Conservation (phyloP, 164 flowering plant species). For the Chimonanthus salicifolius region DNA sequence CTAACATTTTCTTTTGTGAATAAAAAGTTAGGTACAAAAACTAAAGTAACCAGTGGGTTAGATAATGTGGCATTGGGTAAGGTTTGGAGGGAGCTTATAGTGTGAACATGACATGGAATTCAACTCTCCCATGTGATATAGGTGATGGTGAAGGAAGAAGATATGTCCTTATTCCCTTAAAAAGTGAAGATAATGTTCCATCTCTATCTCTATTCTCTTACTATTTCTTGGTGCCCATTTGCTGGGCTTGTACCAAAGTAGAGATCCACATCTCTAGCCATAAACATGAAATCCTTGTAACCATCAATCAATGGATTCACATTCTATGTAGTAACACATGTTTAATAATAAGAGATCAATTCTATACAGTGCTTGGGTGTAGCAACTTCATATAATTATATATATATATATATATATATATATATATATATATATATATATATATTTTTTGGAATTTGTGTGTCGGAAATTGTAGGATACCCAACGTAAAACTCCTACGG, state of each 20-base stretch:
- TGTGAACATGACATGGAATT: slow-evolving; percentile 3
- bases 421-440: too few relatives aligned
- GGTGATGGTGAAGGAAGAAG: background rate
- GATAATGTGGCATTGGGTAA: too few relatives aligned
- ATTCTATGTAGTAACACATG: background rate
- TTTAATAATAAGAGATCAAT: background rate
- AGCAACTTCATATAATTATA: too few relatives aligned
- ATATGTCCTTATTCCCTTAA: slow-evolving; percentile 1
- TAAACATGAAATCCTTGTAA: slow-evolving; percentile 1
- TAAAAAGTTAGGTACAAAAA: too few relatives aligned
- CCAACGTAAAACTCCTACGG: too few relatives aligned
- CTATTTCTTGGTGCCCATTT: slow-evolving; percentile 1
- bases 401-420: too few relatives aligned
- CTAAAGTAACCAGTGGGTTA: background rate
- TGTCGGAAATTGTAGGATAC: background rate
- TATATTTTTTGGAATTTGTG: background rate
- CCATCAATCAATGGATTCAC: background rate
- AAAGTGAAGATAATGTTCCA: slow-evolving; percentile 10
- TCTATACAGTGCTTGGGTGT: too few relatives aligned
- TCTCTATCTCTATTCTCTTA: background rate
- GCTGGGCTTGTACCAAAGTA: background rate
- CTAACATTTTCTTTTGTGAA: too few relatives aligned
- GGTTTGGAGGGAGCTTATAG: background rate
- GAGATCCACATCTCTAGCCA: background rate
- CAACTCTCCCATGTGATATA: slow-evolving; percentile 1